Evolutionary conservation across 306 rosid species (phyloP).

Genomic region (Purshia tridentata): DNA sequence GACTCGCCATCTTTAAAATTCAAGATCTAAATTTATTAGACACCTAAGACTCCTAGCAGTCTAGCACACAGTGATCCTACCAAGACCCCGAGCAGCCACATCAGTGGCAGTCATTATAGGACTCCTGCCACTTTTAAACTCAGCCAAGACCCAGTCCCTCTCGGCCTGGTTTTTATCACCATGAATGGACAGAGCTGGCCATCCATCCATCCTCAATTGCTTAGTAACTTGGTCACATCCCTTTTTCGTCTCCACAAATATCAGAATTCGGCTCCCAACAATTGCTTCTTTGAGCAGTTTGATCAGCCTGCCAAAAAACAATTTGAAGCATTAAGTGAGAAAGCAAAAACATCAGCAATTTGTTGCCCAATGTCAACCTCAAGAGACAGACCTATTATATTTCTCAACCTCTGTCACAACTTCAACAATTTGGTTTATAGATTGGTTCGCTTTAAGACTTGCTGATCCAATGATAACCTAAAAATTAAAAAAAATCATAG

Average conservation of each 20-base stretch:
- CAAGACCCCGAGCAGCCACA: slow-evolving; percentile 99
- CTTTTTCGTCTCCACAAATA: slow-evolving; percentile 90
- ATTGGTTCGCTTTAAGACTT: slow-evolving; percentile 85
- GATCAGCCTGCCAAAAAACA: slow-evolving; percentile 63
- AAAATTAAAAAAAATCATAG: slow-evolving; percentile 15
- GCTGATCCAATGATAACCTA: slow-evolving; percentile 84
- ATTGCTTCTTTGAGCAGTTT: slow-evolving; percentile 70
- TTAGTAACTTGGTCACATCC: slow-evolving; percentile 90
- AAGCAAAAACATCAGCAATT: slow-evolving; percentile 10
- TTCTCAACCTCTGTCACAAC: slow-evolving; percentile 71
- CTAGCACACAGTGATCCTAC: slow-evolving; percentile 89
- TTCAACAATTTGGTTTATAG: slow-evolving; percentile 85
- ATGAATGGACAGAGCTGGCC: slow-evolving; percentile 97
- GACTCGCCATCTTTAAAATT: slow-evolving; percentile 56
- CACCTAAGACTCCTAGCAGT: slow-evolving; percentile 65
- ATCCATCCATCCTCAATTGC: slow-evolving; percentile 94
- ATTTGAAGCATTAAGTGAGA: slow-evolving; percentile 23
- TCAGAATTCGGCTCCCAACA: slow-evolving; percentile 75
- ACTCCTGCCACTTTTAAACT: slow-evolving; percentile 96
- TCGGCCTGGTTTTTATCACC: slow-evolving; percentile 97
- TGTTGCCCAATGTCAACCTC: neutral
- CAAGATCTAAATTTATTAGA: slow-evolving; percentile 45
- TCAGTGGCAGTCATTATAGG: slow-evolving; percentile 99
- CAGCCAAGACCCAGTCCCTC: slow-evolving; percentile 98
- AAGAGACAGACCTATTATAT: slow-evolving; percentile 73